Percentiles rank a stretch among this genome's conserved stretches.
Conservation (phyloP, 2,329 filamentous ascomycete species). For the Colletotrichum sp. region DNA sequence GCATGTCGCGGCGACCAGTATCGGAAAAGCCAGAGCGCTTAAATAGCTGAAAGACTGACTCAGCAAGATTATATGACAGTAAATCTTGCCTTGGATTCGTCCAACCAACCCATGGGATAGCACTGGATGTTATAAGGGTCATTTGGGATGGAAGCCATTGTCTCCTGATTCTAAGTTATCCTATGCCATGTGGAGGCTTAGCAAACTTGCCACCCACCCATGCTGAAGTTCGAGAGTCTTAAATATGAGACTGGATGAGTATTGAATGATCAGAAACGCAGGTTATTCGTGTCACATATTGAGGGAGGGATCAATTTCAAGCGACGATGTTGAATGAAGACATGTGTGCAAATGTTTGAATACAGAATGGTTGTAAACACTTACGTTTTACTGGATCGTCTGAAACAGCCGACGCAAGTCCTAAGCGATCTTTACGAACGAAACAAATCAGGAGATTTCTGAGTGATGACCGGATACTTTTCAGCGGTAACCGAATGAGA, state of each 20-base stretch:
- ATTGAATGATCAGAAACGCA: neutral
- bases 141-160: neutral
- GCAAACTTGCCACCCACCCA: neutral
- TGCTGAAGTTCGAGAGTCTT: neutral
- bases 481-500: accelerated
- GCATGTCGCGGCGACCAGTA: neutral
- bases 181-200: neutral
- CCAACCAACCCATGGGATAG: neutral
- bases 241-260: neutral
- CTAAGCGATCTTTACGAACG: neutral
- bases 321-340: neutral
- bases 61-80: neutral
- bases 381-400: neutral
- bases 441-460: too few species aligned
- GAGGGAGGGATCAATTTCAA: accelerated
- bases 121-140: neutral
- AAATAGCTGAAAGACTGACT: neutral
- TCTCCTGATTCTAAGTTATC: neutral
- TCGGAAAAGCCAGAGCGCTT: neutral
- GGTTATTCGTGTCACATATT: neutral
- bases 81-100: neutral
- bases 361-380: neutral
- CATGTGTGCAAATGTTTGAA: accelerated
- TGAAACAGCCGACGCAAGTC: neutral
- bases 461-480: too few species aligned